Evolutionary conservation across 2,329 filamentous ascomycete species (phyloP).

Genomic region (Albifimbria verrucaria): DNA sequence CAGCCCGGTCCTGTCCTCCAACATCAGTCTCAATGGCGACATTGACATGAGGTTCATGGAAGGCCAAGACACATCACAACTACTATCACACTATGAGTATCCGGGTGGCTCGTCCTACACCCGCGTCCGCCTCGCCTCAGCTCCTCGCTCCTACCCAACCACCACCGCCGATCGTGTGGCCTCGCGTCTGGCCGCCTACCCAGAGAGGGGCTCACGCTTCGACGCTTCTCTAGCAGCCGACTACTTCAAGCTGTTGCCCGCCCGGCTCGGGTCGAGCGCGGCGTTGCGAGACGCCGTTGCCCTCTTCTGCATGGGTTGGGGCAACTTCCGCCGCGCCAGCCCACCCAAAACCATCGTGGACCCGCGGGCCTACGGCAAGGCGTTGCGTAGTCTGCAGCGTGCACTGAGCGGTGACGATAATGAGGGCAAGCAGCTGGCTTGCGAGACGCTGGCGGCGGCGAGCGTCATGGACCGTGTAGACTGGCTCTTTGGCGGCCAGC

Average conservation of each 20-base stretch:
- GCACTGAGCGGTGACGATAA: background rate
- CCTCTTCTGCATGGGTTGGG: constrained; percentile 1
- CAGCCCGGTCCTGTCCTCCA: background rate
- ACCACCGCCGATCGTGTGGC: constrained; percentile 2
- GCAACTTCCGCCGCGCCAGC: background rate
- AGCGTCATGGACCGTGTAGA: background rate
- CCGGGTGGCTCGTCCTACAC: constrained; percentile 7
- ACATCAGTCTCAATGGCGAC: background rate
- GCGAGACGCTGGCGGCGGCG: constrained; percentile 1
- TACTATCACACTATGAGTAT: constrained; percentile 1
- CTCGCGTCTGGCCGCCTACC: background rate
- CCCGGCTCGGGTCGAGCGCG: background rate
- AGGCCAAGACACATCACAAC: background rate
- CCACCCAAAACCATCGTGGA: background rate
- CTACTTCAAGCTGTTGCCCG: background rate
- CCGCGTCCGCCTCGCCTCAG: constrained; percentile 9
- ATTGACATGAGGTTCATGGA: background rate
- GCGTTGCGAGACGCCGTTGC: constrained; percentile 1
- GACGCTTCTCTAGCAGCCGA: background rate
- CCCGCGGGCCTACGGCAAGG: background rate
- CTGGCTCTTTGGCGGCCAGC: background rate
- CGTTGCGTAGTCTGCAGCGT: background rate
- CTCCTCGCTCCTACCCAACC: background rate
- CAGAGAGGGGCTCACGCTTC: background rate
- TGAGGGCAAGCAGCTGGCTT: background rate